A percentile compares a stretch with the other conserved stretches of the same genome.
Conservation (phyloP, 2,329 filamentous ascomycete species). For the Aspergillus sp. region DNA sequence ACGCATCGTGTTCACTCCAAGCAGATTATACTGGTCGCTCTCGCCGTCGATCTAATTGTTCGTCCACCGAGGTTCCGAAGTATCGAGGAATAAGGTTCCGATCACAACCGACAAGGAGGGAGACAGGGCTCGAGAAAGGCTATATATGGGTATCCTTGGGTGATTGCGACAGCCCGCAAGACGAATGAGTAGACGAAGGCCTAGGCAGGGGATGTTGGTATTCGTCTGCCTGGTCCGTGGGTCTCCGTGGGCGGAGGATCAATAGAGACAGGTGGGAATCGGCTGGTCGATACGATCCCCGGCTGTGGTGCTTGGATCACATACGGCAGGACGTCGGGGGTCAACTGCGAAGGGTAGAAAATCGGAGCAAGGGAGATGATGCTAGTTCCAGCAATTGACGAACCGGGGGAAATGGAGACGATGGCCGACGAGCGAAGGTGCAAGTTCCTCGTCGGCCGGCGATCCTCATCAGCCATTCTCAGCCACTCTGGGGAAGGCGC, state of each 20-base stretch:
- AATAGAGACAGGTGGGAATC: background rate
- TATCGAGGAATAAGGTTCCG: background rate
- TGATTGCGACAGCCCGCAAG: background rate
- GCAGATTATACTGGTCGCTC: background rate
- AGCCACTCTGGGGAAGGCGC: conserved; percentile 10
- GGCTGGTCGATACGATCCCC: conserved; percentile 6
- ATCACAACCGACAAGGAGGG: background rate
- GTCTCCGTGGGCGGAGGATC: conserved; percentile 5
- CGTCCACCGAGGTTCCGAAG: background rate
- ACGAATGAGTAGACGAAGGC: background rate
- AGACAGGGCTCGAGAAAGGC: background rate
- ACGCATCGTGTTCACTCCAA: conserved; percentile 22
- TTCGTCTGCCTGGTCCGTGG: conserved; percentile 7
- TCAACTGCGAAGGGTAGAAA: background rate
- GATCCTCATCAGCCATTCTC: conserved; percentile 3
- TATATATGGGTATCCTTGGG: background rate
- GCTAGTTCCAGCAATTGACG: background rate
- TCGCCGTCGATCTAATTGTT: background rate
- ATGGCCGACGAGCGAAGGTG: background rate
- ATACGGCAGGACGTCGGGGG: background rate
- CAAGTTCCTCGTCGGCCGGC: conserved; percentile 2
- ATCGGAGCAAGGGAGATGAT: background rate
- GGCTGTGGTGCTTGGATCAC: background rate
- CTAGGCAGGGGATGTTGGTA: background rate
- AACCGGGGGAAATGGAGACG: background rate